Conservation (phyloP, 805 yeast species). For the Wickerhamiella azyma region DNA sequence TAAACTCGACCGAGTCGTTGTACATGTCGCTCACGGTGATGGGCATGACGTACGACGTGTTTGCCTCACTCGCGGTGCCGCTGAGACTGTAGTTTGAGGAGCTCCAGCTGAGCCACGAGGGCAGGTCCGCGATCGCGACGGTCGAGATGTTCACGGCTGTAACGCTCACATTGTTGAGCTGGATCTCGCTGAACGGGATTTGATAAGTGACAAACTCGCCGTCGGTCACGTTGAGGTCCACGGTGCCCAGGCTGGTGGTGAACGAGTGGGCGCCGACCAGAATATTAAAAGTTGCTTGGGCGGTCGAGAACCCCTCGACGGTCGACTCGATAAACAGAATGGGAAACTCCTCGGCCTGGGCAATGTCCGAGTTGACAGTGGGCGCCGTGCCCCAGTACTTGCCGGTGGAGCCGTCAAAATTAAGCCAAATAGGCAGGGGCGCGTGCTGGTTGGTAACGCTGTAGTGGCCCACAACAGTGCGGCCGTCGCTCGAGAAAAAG, state of each 20-base stretch:
- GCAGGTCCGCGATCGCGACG: slow-evolving; percentile 29
- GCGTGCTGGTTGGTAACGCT: slow-evolving; percentile 73
- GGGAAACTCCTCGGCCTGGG: slow-evolving; percentile 65
- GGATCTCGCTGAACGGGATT: slow-evolving; percentile 52
- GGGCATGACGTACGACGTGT: slow-evolving; percentile 22
- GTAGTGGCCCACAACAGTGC: slow-evolving; percentile 50
- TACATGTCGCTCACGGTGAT: slow-evolving; percentile 31
- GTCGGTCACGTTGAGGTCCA: slow-evolving; percentile 55
- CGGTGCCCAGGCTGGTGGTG: slow-evolving; percentile 47
- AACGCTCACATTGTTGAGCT: slow-evolving; percentile 46
- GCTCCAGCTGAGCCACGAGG: slow-evolving; percentile 56
- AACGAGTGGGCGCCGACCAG: slow-evolving; percentile 82
- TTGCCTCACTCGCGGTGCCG: slow-evolving; percentile 47
- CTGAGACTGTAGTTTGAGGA: slow-evolving; percentile 45
- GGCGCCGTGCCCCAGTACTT: slow-evolving; percentile 84
- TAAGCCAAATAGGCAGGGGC: slow-evolving; percentile 84
- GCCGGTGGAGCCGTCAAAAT: slow-evolving; percentile 45
- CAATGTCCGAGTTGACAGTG: slow-evolving; percentile 66
- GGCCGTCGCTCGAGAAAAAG: slow-evolving; percentile 42
- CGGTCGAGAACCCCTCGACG: slow-evolving; percentile 57
- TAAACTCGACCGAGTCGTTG: slow-evolving; percentile 24
- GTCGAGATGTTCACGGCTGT: slow-evolving; percentile 39
- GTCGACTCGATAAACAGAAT: slow-evolving; percentile 72
- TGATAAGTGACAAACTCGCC: slow-evolving; percentile 39
- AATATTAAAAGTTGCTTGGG: slow-evolving; percentile 53